phyloP scores from a whole-genome alignment of 1,284 basidiomycete genomes.

The Leucoagaricus sp. region DNA sequence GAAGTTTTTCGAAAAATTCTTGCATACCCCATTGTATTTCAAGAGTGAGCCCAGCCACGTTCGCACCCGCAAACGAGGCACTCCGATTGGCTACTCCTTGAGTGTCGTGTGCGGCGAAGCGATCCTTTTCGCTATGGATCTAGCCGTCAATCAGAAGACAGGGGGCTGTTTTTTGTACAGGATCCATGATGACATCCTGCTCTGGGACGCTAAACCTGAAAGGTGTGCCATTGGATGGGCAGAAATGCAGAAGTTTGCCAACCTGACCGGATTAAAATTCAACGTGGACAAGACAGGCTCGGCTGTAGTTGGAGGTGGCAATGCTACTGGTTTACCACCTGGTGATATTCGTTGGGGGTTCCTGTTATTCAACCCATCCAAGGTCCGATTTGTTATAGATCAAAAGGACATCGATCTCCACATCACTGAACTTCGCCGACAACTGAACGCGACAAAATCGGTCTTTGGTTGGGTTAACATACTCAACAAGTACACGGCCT shows the following conservation, averaged over 20 bases:
- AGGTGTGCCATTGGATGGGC: conserved; percentile 36
- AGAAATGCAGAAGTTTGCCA: conserved; percentile 37
- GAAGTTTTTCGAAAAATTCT: conserved; percentile 37
- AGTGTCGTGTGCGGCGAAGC: conserved; percentile 30
- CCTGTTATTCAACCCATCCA: conserved; percentile 34
- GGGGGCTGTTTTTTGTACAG: conserved; percentile 39
- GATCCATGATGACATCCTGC: conserved; percentile 44
- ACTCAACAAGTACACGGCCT: conserved; percentile 46
- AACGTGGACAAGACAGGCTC: conserved; percentile 42
- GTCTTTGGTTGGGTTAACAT: conserved; percentile 44
- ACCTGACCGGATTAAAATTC: conserved; percentile 36
- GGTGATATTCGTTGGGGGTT: conserved; percentile 46
- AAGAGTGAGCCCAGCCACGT: conserved; percentile 29
- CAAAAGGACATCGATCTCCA: conserved; percentile 38
- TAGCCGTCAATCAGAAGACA: conserved; percentile 41
- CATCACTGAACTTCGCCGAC: conserved; percentile 40
- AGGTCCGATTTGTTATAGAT: conserved; percentile 37
- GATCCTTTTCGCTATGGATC: conserved; percentile 42
- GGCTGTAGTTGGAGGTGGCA: conserved; percentile 28
- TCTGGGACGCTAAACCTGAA: conserved; percentile 35
- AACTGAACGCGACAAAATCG: conserved; percentile 38
- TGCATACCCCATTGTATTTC: conserved; percentile 36
- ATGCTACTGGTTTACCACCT: conserved; percentile 26
- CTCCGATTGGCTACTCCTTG: conserved; percentile 33
- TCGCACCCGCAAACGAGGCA: conserved; percentile 30